Evolutionary conservation across 106 monocot species (phyloP).

Genomic region (Dendrobium nobile): DNA sequence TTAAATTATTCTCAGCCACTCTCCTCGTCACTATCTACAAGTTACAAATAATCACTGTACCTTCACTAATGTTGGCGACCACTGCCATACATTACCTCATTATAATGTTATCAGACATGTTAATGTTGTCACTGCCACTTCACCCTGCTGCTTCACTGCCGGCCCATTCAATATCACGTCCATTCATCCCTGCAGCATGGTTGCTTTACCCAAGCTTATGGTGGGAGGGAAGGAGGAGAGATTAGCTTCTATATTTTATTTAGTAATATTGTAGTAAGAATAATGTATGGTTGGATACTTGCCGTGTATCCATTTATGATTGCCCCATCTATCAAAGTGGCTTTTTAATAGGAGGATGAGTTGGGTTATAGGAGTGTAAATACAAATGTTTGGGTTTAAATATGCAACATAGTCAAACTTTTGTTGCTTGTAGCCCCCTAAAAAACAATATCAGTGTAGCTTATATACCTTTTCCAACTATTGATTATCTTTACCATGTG

Average conservation of each 20-base stretch:
- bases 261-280: not conserved
- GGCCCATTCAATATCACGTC: not conserved
- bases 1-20: not conserved
- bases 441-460: not conserved
- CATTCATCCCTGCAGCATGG: not conserved
- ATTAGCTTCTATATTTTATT: not conserved
- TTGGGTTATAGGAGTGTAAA: not conserved
- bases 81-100: not conserved
- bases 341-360: not conserved
- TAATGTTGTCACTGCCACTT: not conserved
- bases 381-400: not conserved
- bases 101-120: not conserved
- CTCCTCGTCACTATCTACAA: not conserved
- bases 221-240: conserved; percentile 2
- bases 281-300: not conserved
- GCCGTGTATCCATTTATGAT: not conserved
- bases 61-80: not conserved
- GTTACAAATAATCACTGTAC: too few species aligned
- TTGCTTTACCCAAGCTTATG: not conserved
- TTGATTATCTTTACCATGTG: not conserved
- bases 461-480: not conserved
- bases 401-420: too few species aligned
- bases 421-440: not conserved
- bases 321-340: not conserved
- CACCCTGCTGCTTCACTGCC: not conserved